Conservation (phyloP, 768 basidiomycete genomes). For the Tulasnella sp. region DNA sequence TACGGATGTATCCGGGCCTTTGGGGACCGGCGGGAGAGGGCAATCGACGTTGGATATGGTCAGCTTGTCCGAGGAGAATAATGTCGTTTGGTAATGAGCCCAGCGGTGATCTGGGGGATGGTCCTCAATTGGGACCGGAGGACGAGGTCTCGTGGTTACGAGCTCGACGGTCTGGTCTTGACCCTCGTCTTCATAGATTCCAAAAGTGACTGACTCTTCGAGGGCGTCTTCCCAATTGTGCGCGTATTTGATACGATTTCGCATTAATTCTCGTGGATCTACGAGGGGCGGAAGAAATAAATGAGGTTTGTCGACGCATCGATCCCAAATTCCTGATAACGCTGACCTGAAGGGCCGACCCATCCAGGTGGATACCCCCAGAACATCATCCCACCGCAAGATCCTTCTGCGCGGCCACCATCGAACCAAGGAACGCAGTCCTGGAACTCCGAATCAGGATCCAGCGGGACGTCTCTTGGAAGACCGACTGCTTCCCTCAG, state of each 20-base stretch:
- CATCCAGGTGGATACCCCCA: conserved; percentile 81
- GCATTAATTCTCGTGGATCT: conserved; percentile 50
- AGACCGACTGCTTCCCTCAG: conserved; percentile 51
- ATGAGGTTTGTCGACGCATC: neutral
- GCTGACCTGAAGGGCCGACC: conserved; percentile 32
- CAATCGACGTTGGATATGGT: conserved; percentile 10
- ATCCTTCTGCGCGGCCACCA: conserved; percentile 17
- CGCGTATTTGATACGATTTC: conserved; percentile 41
- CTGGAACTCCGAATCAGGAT: conserved; percentile 26
- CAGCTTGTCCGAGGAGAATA: conserved; percentile 5
- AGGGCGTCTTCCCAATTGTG: neutral
- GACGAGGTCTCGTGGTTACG: neutral
- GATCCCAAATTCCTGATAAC: neutral
- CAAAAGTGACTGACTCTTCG: neutral
- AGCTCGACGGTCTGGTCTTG: neutral
- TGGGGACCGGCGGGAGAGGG: conserved; percentile 25
- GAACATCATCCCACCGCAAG: conserved; percentile 42
- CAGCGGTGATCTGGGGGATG: neutral
- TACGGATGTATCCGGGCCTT: conserved; percentile 28
- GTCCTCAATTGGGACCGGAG: neutral
- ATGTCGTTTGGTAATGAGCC: conserved; percentile 13
- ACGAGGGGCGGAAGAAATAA: neutral
- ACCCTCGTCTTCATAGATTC: neutral
- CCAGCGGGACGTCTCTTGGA: conserved; percentile 26
- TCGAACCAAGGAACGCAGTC: conserved; percentile 43